Conservation (phyloP, 2,329 filamentous ascomycete species). For the Alternaria conjuncta region DNA sequence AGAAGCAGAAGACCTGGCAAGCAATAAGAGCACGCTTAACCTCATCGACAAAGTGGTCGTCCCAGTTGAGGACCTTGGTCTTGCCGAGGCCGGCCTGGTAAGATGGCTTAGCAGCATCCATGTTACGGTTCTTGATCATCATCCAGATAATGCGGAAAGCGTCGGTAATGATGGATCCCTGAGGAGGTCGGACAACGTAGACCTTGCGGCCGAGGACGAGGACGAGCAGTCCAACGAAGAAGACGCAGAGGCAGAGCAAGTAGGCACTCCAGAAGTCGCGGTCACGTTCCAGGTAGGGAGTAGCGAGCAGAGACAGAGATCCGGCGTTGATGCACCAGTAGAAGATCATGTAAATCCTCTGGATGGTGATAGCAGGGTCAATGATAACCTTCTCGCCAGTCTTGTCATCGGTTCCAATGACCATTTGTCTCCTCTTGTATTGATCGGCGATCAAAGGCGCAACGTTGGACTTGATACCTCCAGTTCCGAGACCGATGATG, state of each 20-base stretch:
- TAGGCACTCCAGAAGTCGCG: constrained; percentile 74
- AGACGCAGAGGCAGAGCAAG: constrained; percentile 68
- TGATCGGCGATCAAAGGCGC: constrained; percentile 59
- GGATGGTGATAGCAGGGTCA: constrained; percentile 56
- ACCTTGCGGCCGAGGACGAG: constrained; percentile 49
- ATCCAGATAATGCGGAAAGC: constrained; percentile 67
- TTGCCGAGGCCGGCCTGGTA: constrained; percentile 63
- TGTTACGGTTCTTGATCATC: constrained; percentile 61
- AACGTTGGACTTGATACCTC: constrained; percentile 84
- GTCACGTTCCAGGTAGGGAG: constrained; percentile 73
- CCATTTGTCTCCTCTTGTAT: constrained; percentile 52
- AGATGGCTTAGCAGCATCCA: constrained; percentile 70
- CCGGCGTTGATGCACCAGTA: constrained; percentile 77
- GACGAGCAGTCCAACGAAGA: constrained; percentile 67
- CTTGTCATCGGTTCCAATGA: constrained; percentile 50
- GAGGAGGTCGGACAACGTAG: constrained; percentile 49
- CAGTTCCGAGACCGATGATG: constrained; percentile 75
- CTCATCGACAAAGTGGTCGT: constrained; percentile 75
- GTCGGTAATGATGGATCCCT: constrained; percentile 48
- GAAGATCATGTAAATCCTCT: constrained; percentile 65
- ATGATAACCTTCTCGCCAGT: constrained; percentile 56
- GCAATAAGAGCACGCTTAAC: constrained; percentile 70
- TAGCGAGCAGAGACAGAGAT: constrained; percentile 70
- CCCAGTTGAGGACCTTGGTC: constrained; percentile 61
- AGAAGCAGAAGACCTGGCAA: constrained; percentile 69